Percentiles rank a stretch among this genome's conserved stretches.
Conservation (phyloP, 2,329 filamentous ascomycete species). For the Davidsoniella australis region DNA sequence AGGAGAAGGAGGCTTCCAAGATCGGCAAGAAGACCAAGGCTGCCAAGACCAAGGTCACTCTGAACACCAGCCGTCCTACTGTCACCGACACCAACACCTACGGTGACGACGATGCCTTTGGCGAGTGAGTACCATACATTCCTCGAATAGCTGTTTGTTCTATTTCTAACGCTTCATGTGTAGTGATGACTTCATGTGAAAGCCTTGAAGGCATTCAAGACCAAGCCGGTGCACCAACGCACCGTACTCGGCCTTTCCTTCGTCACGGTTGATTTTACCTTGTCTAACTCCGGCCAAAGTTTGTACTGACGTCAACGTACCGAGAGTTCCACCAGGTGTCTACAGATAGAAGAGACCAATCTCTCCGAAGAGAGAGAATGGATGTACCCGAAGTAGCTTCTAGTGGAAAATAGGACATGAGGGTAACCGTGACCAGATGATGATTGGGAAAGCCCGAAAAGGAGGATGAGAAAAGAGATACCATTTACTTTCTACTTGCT, state of each 20-base stretch:
- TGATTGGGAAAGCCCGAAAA: no score
- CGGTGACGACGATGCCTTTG: constrained; percentile 47
- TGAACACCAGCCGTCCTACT: constrained; percentile 48
- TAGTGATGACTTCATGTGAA: constrained; percentile 15
- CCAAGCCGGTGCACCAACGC: not conserved
- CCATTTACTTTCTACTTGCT: no score
- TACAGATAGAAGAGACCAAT: no score
- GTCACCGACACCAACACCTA: constrained; percentile 60
- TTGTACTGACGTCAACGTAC: no score
- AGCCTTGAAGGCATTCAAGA: not conserved
- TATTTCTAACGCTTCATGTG: constrained; percentile 2
- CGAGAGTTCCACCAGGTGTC: no score
- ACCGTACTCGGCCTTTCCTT: not conserved
- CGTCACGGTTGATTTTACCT: not conserved
- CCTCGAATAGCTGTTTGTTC: not conserved
- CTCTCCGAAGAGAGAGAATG: no score
- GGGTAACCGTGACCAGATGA: no score
- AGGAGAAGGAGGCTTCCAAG: constrained; percentile 90
- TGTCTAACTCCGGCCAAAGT: no score
- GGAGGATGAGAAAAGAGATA: no score
- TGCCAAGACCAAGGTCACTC: constrained; percentile 78
- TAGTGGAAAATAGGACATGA: no score
- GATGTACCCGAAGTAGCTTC: no score
- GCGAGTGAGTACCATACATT: constrained; percentile 47
- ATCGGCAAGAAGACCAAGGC: constrained; percentile 94